Base-by-base conservation (phyloP, 2,329 filamentous ascomycete species). In the Myriosclerotinia scirpicola region DNA sequence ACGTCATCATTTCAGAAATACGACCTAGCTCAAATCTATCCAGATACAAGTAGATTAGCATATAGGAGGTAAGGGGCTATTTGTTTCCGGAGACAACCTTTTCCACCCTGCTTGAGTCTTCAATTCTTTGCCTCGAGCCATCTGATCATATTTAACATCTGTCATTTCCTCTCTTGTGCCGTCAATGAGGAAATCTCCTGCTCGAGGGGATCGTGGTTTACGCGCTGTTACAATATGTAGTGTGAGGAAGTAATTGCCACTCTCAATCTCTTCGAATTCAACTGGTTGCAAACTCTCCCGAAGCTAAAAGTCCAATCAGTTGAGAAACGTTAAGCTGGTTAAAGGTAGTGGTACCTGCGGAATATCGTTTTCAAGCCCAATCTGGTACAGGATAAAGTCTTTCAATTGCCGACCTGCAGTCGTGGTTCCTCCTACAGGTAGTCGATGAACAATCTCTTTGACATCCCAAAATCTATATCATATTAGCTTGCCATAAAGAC, bases 141-240 rank as follows among this genome's bases (percentile, higher is more conserved):
- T 74, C 26, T 71, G 66, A 63, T 72, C 66, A 52, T 76, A 74
- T 26, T 69, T 75, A 1, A 69, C 70, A 12, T 67, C 67, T 1
- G 72, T 73, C 74, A 75, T 75, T 36, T 73, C 72, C 54, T 73
- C 67, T 65, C 74, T 67, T 11, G 64, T 67, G 12, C 74, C 73
- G 53, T 74, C 69, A 3, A 54, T 22, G 20, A 76, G 71, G 0
- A 74, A 61, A 54, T 76, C 74, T 7, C 75, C 75, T 8, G 71
- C 67, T 12, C 74, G 70, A 14, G 71, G 68, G 5, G 53, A 46
- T 12, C 52, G 65, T 36, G 75, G 75, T 34, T 76, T 76, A 8
- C 74, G 71, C 3, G 71, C 74, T 3, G 75, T 75, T 14, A 76
- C 68, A n/a, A 76, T 68, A 54, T 76, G 73, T 1, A 76, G 65